Conservation (phyloP, 345 rosid species). For the Brassica napus region DNA sequence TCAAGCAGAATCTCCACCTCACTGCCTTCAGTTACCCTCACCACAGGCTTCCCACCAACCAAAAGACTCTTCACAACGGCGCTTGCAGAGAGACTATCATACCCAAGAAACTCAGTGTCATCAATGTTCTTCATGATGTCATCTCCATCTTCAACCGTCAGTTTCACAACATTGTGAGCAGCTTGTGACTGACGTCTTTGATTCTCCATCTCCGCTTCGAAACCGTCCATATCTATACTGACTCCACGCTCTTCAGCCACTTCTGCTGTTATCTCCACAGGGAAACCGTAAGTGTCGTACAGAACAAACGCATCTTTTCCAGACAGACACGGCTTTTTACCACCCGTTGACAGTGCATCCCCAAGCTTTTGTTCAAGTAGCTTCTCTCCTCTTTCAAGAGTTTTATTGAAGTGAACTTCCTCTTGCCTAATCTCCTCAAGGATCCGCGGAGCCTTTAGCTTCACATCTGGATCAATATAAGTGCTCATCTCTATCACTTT, state of each 20-base stretch:
- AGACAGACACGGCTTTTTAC: slow-evolving; percentile 58
- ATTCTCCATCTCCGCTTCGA: slow-evolving; percentile 79
- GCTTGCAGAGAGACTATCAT: slow-evolving; percentile 66
- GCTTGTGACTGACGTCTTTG: slow-evolving; percentile 89
- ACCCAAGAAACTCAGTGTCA: slow-evolving; percentile 84
- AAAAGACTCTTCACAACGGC: slow-evolving; percentile 74
- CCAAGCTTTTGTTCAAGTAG: slow-evolving; percentile 72
- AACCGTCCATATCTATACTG: slow-evolving; percentile 67
- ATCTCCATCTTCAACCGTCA: slow-evolving; percentile 61
- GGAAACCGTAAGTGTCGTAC: slow-evolving; percentile 87
- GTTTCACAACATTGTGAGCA: slow-evolving; percentile 83
- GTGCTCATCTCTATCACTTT: slow-evolving; percentile 77
- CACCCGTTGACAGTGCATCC: slow-evolving; percentile 52
- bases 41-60: slow-evolving; percentile 78
- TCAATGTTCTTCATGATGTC: slow-evolving; percentile 51
- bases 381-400: slow-evolving; percentile 90
- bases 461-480: slow-evolving; percentile 68
- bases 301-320: slow-evolving; percentile 87
- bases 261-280: slow-evolving; percentile 87
- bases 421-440: slow-evolving; percentile 81
- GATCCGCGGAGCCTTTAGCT: slow-evolving; percentile 56
- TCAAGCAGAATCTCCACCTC: slow-evolving; percentile 83
- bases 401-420: slow-evolving; percentile 85
- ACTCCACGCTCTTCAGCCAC: slow-evolving; percentile 78
- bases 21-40: slow-evolving; percentile 77